Evolutionary conservation across 2,329 filamentous ascomycete genomes (phyloP).

Genomic region (Curvularia verruculosa): DNA sequence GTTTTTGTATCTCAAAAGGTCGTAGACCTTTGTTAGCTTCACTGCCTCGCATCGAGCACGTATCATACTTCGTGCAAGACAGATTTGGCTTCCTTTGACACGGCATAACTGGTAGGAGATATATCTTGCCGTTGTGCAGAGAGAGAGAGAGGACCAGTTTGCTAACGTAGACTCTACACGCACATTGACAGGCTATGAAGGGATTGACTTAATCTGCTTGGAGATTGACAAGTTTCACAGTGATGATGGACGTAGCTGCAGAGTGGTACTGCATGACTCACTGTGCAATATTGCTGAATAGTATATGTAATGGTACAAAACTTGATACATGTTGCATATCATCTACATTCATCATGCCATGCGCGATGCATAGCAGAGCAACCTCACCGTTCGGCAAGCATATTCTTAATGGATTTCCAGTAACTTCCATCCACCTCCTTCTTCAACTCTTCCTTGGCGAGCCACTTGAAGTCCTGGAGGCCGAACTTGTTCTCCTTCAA

Average conservation of each 20-base stretch:
- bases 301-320: slow-evolving; percentile 9
- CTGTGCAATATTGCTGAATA: neutral
- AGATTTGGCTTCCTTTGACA: slow-evolving; percentile 1
- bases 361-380: neutral
- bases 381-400: slow-evolving; percentile 76
- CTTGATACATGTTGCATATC: slow-evolving; percentile 2
- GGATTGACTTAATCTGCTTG: neutral
- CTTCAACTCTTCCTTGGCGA: slow-evolving; percentile 86
- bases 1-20: neutral
- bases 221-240: slow-evolving; percentile 13
- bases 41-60: slow-evolving; percentile 12
- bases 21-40: neutral
- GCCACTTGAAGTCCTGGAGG: slow-evolving; percentile 86
- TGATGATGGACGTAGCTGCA: slow-evolving; percentile 9
- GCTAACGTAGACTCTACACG: neutral
- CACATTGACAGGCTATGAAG: neutral
- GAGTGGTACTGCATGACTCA: neutral
- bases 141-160: no score
- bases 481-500: slow-evolving; percentile 73
- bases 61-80: neutral
- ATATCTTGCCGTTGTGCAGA: neutral
- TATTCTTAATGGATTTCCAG: slow-evolving; percentile 77
- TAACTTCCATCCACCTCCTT: slow-evolving; percentile 70
- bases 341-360: neutral
- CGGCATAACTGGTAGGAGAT: neutral